Percentiles rank a stretch among this genome's conserved stretches.
phyloP scores from a whole-genome alignment of 2,329 filamentous ascomycete species.

The Calonectria fujianensis region DNA sequence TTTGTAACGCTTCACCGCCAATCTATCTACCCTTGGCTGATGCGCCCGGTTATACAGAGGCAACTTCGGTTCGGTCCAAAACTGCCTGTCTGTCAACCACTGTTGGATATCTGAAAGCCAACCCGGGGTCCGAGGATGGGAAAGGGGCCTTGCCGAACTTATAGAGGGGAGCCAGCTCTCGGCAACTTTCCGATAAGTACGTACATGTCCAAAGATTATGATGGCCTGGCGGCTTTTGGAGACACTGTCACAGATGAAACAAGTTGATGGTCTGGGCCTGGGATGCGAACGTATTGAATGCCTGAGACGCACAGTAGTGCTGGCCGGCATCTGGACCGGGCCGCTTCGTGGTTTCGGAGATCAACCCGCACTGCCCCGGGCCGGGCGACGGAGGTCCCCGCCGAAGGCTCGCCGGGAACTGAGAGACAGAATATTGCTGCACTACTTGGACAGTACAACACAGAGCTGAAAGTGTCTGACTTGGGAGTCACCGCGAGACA shows the following conservation, averaged over 20 bases:
- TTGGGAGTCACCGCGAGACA: neutral
- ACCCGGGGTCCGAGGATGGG: neutral
- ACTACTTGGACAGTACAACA: neutral
- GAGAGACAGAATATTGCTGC: neutral
- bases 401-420: neutral
- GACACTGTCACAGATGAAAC: conserved; percentile 16
- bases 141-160: neutral
- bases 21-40: neutral
- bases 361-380: conserved; percentile 25
- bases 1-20: neutral
- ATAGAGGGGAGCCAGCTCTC: neutral
- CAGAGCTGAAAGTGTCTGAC: neutral
- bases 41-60: neutral
- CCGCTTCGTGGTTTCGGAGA: conserved; percentile 23
- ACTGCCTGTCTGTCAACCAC: neutral
- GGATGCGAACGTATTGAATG: conserved; percentile 10
- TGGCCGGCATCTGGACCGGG: conserved; percentile 19
- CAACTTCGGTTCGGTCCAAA: neutral
- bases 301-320: neutral
- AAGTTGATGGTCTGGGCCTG: neutral
- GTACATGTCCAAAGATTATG: neutral
- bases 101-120: neutral
- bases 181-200: conserved; percentile 14
- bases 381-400: conserved; percentile 37
- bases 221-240: neutral